Percentiles rank a stretch among this genome's conserved stretches.
These are phyloP conservation scores for Plectosphaerella sp. DNA, from an alignment of 2,329 filamentous ascomycete genomes.

Conservation along the genomic window DNA sequence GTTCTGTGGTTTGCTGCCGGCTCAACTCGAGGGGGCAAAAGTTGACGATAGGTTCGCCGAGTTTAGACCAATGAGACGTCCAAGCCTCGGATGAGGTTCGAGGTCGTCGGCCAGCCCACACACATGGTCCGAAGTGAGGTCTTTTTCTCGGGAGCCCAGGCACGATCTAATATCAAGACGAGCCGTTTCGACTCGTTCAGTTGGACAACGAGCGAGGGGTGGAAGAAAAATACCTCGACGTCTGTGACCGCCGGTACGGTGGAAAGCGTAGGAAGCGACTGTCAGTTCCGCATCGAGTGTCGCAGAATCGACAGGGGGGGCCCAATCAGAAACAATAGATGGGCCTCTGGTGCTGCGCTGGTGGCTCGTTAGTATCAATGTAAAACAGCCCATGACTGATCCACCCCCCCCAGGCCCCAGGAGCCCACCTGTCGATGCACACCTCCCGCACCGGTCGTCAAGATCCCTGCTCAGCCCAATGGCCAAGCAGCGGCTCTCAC, in stretches of 20 bases:
- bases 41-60: no score
- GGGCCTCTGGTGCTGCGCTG: conserved; percentile 8
- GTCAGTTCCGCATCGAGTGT: conserved; percentile 10
- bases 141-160: no score
- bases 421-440: not conserved
- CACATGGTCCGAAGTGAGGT: no score
- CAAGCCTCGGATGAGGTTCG: no score
- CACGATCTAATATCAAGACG: no score
- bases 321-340: conserved; percentile 15
- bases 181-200: no score
- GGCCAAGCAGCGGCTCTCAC: no score
- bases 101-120: no score
- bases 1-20: not conserved
- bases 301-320: conserved; percentile 5
- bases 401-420: not conserved
- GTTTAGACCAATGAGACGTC: no score
- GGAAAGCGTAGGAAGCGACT: not conserved
- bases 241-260: not conserved
- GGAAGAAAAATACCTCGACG: not conserved
- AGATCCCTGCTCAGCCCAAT: no score
- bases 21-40: not conserved
- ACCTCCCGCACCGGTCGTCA: not conserved
- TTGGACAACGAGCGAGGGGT: no score
- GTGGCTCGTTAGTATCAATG: conserved; percentile 21
- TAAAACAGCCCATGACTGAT: conserved; percentile 26